A percentile compares a stretch with the other conserved stretches of the same genome.
These are phyloP conservation scores for Komagataella pastoris DNA, from an alignment of 805 yeast species.

Conservation along the genomic window DNA sequence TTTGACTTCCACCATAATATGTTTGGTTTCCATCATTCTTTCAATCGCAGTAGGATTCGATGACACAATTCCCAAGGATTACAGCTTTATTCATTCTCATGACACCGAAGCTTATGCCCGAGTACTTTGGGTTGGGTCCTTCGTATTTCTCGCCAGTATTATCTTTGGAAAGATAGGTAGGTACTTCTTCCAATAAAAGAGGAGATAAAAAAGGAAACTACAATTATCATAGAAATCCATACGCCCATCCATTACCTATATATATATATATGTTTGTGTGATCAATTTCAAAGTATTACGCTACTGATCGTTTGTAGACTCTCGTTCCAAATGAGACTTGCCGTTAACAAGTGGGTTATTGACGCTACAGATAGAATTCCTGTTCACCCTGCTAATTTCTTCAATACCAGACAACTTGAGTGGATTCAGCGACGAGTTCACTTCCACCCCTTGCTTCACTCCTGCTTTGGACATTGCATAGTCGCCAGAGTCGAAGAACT, in stretches of 20 bases:
- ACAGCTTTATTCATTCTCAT: neutral
- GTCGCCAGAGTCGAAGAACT: constrained; percentile 90
- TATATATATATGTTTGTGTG: constrained; percentile 7
- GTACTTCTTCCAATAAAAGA: constrained; percentile 20
- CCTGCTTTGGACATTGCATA: constrained; percentile 78
- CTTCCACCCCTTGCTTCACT: constrained; percentile 12
- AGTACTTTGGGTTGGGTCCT: constrained; percentile 44
- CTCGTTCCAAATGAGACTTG: constrained; percentile 42
- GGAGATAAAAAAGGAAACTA: neutral
- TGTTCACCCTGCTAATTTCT: constrained; percentile 43
- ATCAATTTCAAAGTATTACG: constrained; percentile 7
- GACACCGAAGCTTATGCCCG: constrained; percentile 12
- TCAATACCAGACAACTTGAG: constrained; percentile 42
- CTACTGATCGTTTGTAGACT: constrained; percentile 21
- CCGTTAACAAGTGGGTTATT: constrained; percentile 24
- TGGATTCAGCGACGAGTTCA: constrained; percentile 15
- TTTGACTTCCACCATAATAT: constrained; percentile 21
- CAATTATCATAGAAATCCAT: neutral
- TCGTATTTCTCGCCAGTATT: constrained; percentile 51
- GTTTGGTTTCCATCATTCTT: constrained; percentile 14
- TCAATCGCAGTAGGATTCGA: neutral
- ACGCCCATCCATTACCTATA: constrained; percentile 1
- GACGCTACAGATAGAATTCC: constrained; percentile 41
- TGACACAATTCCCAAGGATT: neutral
- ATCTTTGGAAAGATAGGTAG: constrained; percentile 63